These are phyloP conservation scores for Pichia sp. DNA, from an alignment of 1,139 yeast species.

Conservation along the genomic window DNA sequence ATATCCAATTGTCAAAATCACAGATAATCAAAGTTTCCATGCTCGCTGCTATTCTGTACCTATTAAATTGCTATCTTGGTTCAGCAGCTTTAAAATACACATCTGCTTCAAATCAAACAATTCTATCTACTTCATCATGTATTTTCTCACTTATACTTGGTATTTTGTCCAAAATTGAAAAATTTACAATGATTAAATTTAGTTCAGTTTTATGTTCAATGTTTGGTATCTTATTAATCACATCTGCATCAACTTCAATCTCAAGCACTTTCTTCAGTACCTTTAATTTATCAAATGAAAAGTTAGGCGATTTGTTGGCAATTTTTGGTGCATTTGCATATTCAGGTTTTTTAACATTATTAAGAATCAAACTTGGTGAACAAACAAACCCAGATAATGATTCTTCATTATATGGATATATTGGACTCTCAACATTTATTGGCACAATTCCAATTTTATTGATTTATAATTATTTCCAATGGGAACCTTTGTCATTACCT, in stretches of 20 bases:
- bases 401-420: conserved; percentile 40
- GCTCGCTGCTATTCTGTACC: conserved; percentile 40
- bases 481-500: conserved; percentile 40
- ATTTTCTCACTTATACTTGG: conserved; percentile 46
- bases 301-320: conserved; percentile 46
- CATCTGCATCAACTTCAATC: conserved; percentile 27
- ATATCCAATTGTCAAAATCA: conserved; percentile 26
- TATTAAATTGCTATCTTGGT: conserved; percentile 35
- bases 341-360: conserved; percentile 39
- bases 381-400: conserved; percentile 41
- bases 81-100: conserved; percentile 42
- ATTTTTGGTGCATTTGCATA: conserved; percentile 42
- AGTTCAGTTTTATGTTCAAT: conserved; percentile 41
- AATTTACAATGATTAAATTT: conserved; percentile 37
- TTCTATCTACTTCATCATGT: conserved; percentile 46
- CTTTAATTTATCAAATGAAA: conserved; percentile 12
- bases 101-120: conserved; percentile 48
- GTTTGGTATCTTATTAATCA: conserved; percentile 43
- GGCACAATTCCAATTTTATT: conserved; percentile 37
- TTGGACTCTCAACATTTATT: conserved; percentile 39
- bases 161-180: conserved; percentile 35
- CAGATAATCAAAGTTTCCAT: conserved; percentile 36
- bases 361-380: conserved; percentile 41
- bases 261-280: neutral
- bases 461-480: conserved; percentile 31